Evolutionary conservation across 768 basidiomycete genomes (phyloP), one percentile per base, ranked within the genome.

Genomic region (Mycena crocata): DNA sequence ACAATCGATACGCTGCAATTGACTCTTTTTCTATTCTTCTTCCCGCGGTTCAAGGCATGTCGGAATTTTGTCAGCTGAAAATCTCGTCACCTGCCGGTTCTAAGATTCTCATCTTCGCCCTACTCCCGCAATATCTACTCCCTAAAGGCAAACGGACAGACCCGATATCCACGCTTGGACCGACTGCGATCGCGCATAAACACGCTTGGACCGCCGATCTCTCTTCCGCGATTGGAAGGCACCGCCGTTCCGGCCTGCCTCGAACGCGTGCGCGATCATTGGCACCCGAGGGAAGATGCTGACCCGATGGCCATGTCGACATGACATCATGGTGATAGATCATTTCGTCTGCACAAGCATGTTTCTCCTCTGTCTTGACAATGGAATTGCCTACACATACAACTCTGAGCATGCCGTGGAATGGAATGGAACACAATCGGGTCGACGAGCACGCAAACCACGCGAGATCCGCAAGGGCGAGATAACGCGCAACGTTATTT

Each of bases 191-290:
- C 46, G n/a, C n/a, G 4, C 42, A 44, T 44, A 44, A 23, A n/a
- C 7, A 14, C 46, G 46, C 46, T 26, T 48, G 46, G 26, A 28
- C 24, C 26, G n/a, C n/a, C n/a, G n/a, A n/a, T n/a, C n/a, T n/a
- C n/a, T n/a, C n/a, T n/a, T n/a, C n/a, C n/a, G 44, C 42, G 46
- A 48, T 48, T 28, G 46, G 26, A 48, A 30, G 46, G 46, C 46
- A 48, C 46, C 23, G 21, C 45, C 5, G 45, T 46, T 46, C 45
- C 45, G 45, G 15, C 24, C 45, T 26, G 9, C n/a, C n/a, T 23
- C 42, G 17, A n/a, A 44, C 24, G 23, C 48, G 48, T 31, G 48
- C 23, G 48, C 48, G 48, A 31, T 49, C 48, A 23, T 3, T 44
- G n/a, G n/a, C 42, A 23, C n/a, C 9, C 19, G 42, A 23, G n/a